Evolutionary conservation across 495 filamentous ascomycete genomes (phyloP).

Genomic region (Neurospora pannonica): DNA sequence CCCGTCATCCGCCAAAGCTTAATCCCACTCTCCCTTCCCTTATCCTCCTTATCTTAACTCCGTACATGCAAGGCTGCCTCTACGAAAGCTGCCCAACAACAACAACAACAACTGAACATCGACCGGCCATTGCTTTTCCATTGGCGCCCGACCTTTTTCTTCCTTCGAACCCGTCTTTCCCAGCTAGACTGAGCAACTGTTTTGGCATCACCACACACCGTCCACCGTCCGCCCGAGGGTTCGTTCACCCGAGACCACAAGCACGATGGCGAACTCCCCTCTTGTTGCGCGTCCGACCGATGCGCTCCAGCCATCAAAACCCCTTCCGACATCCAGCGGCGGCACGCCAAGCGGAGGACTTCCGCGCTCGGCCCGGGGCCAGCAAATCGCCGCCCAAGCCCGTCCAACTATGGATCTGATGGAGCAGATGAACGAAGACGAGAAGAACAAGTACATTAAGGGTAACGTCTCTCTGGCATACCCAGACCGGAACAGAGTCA

Average conservation of each 20-base stretch:
- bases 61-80: background rate
- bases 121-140: background rate
- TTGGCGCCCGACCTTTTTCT: background rate
- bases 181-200: background rate
- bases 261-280: constrained; percentile 30
- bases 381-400: constrained; percentile 6
- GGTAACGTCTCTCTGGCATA: constrained; percentile 35
- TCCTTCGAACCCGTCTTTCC: background rate
- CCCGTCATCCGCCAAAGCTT: background rate
- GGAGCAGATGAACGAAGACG: constrained; percentile 82
- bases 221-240: background rate
- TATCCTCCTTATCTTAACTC: background rate
- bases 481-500: background rate
- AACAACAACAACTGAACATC: background rate
- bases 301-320: constrained; percentile 4
- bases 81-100: background rate
- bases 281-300: constrained; percentile 15
- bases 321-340: constrained; percentile 16
- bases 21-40: background rate
- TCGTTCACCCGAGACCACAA: background rate
- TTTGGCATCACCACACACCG: background rate
- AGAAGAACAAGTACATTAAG: constrained; percentile 82
- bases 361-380: constrained; percentile 5
- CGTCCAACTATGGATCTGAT: constrained; percentile 48
- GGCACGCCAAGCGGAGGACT: constrained; percentile 11